Evolutionary conservation across 805 yeast genomes (phyloP).

Genomic region (Nakazawaea wickerhamii): DNA sequence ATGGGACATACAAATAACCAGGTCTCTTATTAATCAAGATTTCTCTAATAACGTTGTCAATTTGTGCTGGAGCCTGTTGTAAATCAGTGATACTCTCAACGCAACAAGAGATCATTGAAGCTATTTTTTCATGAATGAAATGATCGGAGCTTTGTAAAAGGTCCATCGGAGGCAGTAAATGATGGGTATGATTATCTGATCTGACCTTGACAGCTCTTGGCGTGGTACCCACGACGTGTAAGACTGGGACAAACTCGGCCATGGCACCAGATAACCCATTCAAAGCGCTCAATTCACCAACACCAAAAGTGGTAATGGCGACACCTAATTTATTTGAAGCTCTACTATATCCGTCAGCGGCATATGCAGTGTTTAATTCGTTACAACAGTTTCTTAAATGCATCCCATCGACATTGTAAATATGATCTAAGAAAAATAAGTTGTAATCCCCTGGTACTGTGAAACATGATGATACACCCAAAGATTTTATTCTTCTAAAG

Average conservation of each 20-base stretch:
- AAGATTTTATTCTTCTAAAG: slow-evolving; percentile 49
- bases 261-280: slow-evolving; percentile 81
- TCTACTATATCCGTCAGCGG: slow-evolving; percentile 87
- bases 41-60: slow-evolving; percentile 59
- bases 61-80: slow-evolving; percentile 45
- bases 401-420: slow-evolving; percentile 46
- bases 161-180: slow-evolving; percentile 49
- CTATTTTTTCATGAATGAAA: slow-evolving; percentile 58
- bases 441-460: slow-evolving; percentile 83
- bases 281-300: slow-evolving; percentile 81
- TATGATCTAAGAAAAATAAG: slow-evolving; percentile 59
- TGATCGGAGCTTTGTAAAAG: slow-evolving; percentile 56
- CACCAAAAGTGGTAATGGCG: slow-evolving; percentile 73
- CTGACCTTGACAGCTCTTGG: slow-evolving; percentile 25
- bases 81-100: slow-evolving; percentile 44
- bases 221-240: slow-evolving; percentile 84
- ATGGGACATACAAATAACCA: slow-evolving; percentile 76
- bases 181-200: slow-evolving; percentile 41
- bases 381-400: slow-evolving; percentile 83
- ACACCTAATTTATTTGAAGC: slow-evolving; percentile 60
- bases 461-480: slow-evolving; percentile 56
- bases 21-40: slow-evolving; percentile 63
- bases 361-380: slow-evolving; percentile 84
- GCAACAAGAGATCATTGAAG: slow-evolving; percentile 49
- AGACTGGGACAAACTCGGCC: slow-evolving; percentile 73